These are phyloP conservation scores for Phlegmacium glaucopus DNA, from an alignment of 768 basidiomycete species.

Conservation along the genomic window DNA sequence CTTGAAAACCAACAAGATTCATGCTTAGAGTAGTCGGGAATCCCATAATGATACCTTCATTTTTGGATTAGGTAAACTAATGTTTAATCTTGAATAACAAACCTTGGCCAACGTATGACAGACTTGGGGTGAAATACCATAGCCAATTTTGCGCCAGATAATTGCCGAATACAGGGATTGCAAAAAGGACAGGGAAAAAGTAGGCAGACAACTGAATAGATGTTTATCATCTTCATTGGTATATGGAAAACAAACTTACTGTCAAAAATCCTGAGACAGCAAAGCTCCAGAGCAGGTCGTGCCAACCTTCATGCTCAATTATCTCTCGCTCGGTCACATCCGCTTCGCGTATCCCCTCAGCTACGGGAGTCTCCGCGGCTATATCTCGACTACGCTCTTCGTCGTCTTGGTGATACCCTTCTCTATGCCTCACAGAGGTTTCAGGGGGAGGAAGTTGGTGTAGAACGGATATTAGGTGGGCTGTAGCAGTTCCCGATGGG, in stretches of 20 bases:
- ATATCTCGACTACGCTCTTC: constrained; percentile 22
- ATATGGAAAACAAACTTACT: constrained; percentile 37
- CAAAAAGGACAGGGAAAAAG: constrained; percentile 86
- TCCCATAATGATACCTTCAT: constrained; percentile 91
- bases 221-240: background rate
- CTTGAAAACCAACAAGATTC: constrained; percentile 61
- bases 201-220: constrained; percentile 69
- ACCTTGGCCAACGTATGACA: constrained; percentile 94
- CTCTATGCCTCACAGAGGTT: constrained; percentile 48
- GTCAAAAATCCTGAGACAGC: constrained; percentile 70
- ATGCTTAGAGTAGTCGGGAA: constrained; percentile 92
- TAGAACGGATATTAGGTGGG: constrained; percentile 89
- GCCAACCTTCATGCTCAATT: constrained; percentile 72
- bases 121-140: constrained; percentile 90
- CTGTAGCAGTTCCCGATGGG: constrained; percentile 94
- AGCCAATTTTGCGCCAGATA: constrained; percentile 86
- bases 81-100: constrained; percentile 8
- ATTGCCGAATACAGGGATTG: constrained; percentile 81
- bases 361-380: constrained; percentile 8
- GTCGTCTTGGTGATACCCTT: constrained; percentile 49
- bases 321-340: constrained; percentile 39
- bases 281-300: constrained; percentile 76
- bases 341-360: constrained; percentile 23
- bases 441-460: constrained; percentile 73
- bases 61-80: constrained; percentile 1